phyloP scores from a whole-genome alignment of 345 rosid species.

The Corymbia maculata region DNA sequence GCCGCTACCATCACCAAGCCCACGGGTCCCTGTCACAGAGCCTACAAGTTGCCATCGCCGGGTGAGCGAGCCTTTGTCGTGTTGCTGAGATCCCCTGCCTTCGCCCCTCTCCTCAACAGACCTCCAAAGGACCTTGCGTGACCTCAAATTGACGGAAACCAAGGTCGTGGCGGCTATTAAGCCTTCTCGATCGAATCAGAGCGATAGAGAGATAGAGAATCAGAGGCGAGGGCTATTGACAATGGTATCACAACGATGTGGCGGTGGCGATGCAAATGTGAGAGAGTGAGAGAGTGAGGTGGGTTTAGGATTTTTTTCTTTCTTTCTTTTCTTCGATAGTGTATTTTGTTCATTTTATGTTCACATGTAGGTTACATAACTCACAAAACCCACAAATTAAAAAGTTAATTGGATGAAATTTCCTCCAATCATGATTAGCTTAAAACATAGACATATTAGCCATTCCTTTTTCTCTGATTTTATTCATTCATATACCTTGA shows the following conservation, averaged over 20 bases:
- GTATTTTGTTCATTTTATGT: background rate
- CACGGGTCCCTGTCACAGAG: background rate
- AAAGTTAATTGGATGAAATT: background rate
- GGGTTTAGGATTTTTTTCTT: background rate
- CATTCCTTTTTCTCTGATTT: background rate
- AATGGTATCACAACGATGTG: background rate
- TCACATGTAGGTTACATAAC: background rate
- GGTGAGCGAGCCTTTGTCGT: background rate
- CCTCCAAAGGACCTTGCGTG: background rate
- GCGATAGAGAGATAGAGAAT: background rate
- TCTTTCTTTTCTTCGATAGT: background rate
- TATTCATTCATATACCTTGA: background rate
- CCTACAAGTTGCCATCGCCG: background rate
- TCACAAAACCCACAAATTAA: background rate
- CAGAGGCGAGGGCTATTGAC: background rate
- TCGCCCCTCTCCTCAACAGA: background rate
- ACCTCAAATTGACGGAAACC: background rate
- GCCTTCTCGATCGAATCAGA: background rate
- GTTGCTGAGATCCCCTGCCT: background rate
- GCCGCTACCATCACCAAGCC: background rate
- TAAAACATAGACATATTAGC: background rate
- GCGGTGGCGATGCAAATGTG: background rate
- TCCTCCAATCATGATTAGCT: background rate
- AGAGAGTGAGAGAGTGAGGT: background rate
- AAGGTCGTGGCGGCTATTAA: background rate